These are phyloP conservation scores for Epichloe brachyelytri DNA, from an alignment of 2,329 filamentous ascomycete genomes.

Conservation along the genomic window DNA sequence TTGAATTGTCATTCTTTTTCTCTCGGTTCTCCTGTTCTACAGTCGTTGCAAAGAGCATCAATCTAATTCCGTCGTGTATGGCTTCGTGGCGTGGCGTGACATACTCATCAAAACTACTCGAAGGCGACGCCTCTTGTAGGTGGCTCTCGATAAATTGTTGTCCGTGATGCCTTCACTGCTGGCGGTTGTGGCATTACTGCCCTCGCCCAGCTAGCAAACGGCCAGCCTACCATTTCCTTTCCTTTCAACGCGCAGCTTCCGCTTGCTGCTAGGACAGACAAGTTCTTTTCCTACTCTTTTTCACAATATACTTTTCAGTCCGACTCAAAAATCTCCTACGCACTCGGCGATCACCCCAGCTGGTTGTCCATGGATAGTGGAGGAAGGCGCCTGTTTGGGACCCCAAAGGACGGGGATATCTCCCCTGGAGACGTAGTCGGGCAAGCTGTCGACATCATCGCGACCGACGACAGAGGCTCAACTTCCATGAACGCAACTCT, in stretches of 20 bases:
- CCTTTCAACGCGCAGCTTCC: conserved; percentile 79
- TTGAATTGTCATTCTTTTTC: neutral
- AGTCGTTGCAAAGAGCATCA: neutral
- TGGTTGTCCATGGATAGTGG: conserved; percentile 64
- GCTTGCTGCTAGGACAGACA: conserved; percentile 56
- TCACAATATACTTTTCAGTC: conserved; percentile 63
- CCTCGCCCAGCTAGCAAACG: conserved; percentile 18
- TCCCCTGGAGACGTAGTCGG: conserved; percentile 40
- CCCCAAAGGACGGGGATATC: conserved; percentile 42
- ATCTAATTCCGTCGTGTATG: neutral
- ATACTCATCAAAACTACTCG: neutral
- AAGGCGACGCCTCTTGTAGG: neutral
- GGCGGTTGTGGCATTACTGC: conserved; percentile 14
- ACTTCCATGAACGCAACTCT: conserved; percentile 54
- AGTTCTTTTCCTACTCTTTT: conserved; percentile 59
- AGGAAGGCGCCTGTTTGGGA: conserved; percentile 56
- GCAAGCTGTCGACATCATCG: conserved; percentile 51
- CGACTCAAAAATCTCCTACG: conserved; percentile 51
- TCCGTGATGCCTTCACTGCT: conserved; percentile 17
- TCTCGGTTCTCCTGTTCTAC: neutral
- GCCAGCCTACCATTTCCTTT: conserved; percentile 40
- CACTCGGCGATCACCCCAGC: conserved; percentile 48
- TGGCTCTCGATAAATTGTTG: neutral
- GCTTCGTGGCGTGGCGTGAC: neutral
- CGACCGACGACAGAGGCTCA: conserved; percentile 52